Conservation (phyloP, 352 stramenopile genomes). For the Globisporangium ultimum region DNA sequence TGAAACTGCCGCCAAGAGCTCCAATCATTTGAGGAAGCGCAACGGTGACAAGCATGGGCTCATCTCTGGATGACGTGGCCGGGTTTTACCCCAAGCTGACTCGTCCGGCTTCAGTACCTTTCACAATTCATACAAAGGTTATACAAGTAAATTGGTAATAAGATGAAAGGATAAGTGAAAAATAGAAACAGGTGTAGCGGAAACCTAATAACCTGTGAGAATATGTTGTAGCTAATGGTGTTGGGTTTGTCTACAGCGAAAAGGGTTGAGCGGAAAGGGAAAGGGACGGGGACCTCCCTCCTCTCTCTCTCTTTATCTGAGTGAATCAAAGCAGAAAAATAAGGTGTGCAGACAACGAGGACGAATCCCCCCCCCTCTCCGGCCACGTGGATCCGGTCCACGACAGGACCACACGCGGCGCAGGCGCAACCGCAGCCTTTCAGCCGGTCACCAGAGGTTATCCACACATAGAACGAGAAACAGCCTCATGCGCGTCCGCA, state of each 20-base stretch:
- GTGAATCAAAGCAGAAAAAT: conserved; percentile 10
- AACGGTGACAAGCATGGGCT: conserved; percentile 10
- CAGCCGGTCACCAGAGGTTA: background rate
- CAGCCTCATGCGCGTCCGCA: too few relatives aligned
- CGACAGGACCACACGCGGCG: background rate
- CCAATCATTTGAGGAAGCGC: conserved; percentile 22
- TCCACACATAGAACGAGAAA: too few relatives aligned
- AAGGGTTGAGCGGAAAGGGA: conserved; percentile 1
- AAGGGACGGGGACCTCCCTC: background rate
- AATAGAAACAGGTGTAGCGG: too few relatives aligned
- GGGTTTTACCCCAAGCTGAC: background rate
- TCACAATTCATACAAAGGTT: background rate
- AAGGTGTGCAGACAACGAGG: conserved; percentile 1
- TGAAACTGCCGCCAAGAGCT: background rate
- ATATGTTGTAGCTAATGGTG: background rate
- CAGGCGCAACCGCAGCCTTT: background rate
- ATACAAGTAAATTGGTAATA: conserved; percentile 1
- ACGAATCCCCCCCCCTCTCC: background rate
- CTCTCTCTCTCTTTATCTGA: too few relatives aligned
- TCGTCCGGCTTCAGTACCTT: background rate
- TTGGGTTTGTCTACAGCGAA: conserved; percentile 8
- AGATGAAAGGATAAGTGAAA: background rate
- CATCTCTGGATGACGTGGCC: background rate
- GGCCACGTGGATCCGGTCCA: background rate
- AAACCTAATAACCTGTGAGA: background rate